Conservation (phyloP, 1,284 basidiomycete genomes). For the Trichosporon coremiiforme region DNA sequence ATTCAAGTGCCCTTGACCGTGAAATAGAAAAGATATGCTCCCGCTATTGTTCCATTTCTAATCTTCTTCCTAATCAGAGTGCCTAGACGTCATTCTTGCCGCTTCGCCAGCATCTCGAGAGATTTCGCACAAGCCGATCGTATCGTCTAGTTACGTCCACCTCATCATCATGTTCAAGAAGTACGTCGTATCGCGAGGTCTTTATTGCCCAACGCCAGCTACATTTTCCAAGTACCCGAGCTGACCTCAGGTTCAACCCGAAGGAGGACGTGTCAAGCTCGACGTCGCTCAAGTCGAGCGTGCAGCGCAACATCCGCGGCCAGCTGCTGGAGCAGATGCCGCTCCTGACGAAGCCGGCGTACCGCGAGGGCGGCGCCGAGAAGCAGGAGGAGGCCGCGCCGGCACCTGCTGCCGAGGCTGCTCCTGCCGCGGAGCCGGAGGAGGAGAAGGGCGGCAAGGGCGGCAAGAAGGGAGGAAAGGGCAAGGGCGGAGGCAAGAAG, state of each 20-base stretch:
- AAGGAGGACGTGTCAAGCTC: constrained; percentile 87
- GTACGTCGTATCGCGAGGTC: constrained; percentile 30
- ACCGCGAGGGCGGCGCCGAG: constrained; percentile 33
- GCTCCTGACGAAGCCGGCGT: constrained; percentile 58
- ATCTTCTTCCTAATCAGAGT: neutral
- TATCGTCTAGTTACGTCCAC: constrained; percentile 3
- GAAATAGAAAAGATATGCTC: neutral
- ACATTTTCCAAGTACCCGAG: neutral
- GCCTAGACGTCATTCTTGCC: constrained; percentile 9
- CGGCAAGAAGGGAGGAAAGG: constrained; percentile 38
- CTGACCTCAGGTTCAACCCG: constrained; percentile 70
- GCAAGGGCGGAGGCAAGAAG: constrained; percentile 49
- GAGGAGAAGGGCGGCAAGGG: constrained; percentile 30
- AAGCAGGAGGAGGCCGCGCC: constrained; percentile 20
- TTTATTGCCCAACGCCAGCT: too few relatives aligned
- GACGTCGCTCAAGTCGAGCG: constrained; percentile 92
- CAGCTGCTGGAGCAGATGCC: constrained; percentile 83
- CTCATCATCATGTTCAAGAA: constrained; percentile 52
- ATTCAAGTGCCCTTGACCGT: neutral
- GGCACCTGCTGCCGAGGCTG: constrained; percentile 19
- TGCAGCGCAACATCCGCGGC: constrained; percentile 84
- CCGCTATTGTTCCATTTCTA: neutral
- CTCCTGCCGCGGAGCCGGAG: constrained; percentile 32
- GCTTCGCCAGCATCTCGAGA: constrained; percentile 12
- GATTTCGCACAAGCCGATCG: constrained; percentile 16